phyloP scores from a whole-genome alignment of 768 basidiomycete genomes.

The Hygrophorus pudorinus region DNA sequence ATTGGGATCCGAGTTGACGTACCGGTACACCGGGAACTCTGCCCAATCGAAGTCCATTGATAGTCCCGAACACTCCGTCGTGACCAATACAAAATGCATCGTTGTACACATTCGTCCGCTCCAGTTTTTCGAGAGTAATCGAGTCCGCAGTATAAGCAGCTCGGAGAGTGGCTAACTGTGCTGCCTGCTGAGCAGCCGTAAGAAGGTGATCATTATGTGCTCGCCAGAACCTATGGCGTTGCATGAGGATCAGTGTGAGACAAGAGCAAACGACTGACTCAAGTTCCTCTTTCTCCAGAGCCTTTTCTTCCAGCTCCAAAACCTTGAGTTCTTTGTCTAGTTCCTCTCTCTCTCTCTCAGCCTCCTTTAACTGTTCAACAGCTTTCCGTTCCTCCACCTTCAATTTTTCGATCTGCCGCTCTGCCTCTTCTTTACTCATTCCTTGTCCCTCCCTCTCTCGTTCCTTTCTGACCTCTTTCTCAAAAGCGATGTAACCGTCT shows the following conservation, averaged over 20 bases:
- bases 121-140: slow-evolving; percentile 70
- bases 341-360: slow-evolving; percentile 68
- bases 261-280: slow-evolving; percentile 40
- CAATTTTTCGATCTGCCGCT: slow-evolving; percentile 63
- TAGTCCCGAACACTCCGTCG: slow-evolving; percentile 94
- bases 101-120: slow-evolving; percentile 90
- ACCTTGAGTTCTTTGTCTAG: slow-evolving; percentile 62
- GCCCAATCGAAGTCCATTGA: slow-evolving; percentile 89
- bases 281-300: slow-evolving; percentile 73
- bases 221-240: slow-evolving; percentile 63
- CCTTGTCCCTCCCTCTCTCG: slow-evolving; percentile 61
- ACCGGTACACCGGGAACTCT: slow-evolving; percentile 79
- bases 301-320: slow-evolving; percentile 70
- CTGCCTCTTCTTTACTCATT: slow-evolving; percentile 51
- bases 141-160: slow-evolving; percentile 75
- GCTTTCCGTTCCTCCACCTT: slow-evolving; percentile 59
- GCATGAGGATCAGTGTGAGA: slow-evolving; percentile 7
- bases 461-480: slow-evolving; percentile 78
- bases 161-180: slow-evolving; percentile 61
- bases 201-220: slow-evolving; percentile 66
- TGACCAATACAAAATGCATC: slow-evolving; percentile 95
- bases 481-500: slow-evolving; percentile 90
- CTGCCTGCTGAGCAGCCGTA: slow-evolving; percentile 51
- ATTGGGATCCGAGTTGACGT: slow-evolving; percentile 16
- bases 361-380: slow-evolving; percentile 63